Base-by-base conservation (phyloP, 345 rosid species). In the Pugionium dolabratum region DNA sequence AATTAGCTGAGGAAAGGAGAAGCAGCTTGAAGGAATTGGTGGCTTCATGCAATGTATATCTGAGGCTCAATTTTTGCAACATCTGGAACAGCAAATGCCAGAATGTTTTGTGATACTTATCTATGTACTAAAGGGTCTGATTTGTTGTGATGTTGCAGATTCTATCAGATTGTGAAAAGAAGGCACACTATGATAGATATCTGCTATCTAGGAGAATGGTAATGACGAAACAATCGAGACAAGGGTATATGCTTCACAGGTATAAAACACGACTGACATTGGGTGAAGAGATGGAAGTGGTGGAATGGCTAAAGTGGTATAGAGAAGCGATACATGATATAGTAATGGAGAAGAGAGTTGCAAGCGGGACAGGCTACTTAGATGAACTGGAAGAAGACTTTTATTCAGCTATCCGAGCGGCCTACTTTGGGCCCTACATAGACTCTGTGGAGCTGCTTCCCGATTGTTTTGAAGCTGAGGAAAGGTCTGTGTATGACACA, bases 401-500 rank as follows among this genome's bases (percentile, higher is more conserved):
- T 54, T 84, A 90, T 69, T 88, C 97, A 30, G 97, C 98, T 11
- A 62, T 93, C 43, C 84, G 80, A 35, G 73, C 84, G 0, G 97
- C 97, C 26, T 93, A 82, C 62, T 90, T 86, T 44, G 98, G 98
- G 10, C 98, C 97, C 71, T 75, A 55, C 7, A 78, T 90, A n/a
- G 96, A 88, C 41, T 90, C 89, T 29, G 65, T 83, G 76, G 89
- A 90, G 69, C 81, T 84, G 76, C 96, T 93, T 74, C 98, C 98
- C 1, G 87, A 85, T 65, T 74, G 89, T 63, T 93, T 93, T 68
- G 97, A 93, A 84, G 98, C 97, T 3, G 97, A 93, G 85, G 98
- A 90, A 70, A 88, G 98, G 70, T 93, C 98, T 77, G 81, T 80
- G 44, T 79, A 42, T 68, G 90, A 85, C 33, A 88, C 84, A 50